Conservation (phyloP, 805 yeast species). For the Suhomyces pyralidae region DNA sequence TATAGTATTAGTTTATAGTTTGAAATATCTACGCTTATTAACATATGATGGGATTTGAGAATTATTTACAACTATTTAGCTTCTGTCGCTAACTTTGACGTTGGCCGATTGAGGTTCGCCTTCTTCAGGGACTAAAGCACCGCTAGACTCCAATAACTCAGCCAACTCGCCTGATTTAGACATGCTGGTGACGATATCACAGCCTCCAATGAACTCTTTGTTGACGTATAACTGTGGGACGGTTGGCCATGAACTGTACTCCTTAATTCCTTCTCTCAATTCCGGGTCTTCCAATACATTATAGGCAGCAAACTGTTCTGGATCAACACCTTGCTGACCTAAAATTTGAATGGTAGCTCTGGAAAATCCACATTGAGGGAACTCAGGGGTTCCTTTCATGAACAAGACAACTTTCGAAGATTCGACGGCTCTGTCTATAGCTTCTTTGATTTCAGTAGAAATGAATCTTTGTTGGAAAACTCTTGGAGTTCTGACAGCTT, state of each 20-base stretch:
- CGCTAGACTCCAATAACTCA: constrained; percentile 73
- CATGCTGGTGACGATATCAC: constrained; percentile 92
- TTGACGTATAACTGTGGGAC: constrained; percentile 93
- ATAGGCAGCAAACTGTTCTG: constrained; percentile 92
- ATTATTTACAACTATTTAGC: constrained; percentile 7
- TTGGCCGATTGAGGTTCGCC: constrained; percentile 38
- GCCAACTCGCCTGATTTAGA: constrained; percentile 87
- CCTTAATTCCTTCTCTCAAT: constrained; percentile 92
- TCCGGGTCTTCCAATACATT: constrained; percentile 94
- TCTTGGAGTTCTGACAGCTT: constrained; percentile 1
- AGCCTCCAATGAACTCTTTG: constrained; percentile 94
- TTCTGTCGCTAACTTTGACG: constrained; percentile 37
- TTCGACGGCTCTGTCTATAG: constrained; percentile 80
- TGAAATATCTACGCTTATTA: background rate
- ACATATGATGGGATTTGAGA: background rate
- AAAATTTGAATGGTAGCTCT: constrained; percentile 89
- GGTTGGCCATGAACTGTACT: constrained; percentile 96
- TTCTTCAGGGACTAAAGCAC: constrained; percentile 78
- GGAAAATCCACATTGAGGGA: constrained; percentile 97
- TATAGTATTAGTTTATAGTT: background rate
- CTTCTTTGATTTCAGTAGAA: constrained; percentile 74
- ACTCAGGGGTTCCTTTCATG: constrained; percentile 98
- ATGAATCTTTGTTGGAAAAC: constrained; percentile 42
- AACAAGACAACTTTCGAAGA: constrained; percentile 94
- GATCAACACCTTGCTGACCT: constrained; percentile 97